Evolutionary conservation across 805 yeast genomes (phyloP).

Genomic region (Maudiozyma saulgeensis): DNA sequence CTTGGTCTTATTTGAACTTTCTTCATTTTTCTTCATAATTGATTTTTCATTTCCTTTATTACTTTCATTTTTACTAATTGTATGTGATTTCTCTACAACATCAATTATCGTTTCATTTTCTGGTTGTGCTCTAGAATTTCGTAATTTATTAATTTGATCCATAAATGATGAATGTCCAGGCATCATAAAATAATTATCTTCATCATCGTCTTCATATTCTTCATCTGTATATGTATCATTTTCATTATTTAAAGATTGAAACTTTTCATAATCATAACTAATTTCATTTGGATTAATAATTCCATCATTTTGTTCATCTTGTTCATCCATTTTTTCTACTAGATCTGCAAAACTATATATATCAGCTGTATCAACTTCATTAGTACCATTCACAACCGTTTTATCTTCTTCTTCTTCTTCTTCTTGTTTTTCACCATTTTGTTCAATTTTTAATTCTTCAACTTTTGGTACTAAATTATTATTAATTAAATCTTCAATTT

Average conservation of each 20-base stretch:
- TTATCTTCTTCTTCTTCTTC: background rate
- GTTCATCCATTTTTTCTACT: conserved; percentile 25
- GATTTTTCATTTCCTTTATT: conserved; percentile 1
- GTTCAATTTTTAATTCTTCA: conserved; percentile 7
- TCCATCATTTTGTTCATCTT: conserved; percentile 23
- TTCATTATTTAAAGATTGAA: conserved; percentile 8
- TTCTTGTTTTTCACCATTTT: background rate
- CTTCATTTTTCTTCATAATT: background rate
- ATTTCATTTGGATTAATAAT: conserved; percentile 12
- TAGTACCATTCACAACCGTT: background rate
- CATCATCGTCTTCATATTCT: conserved; percentile 13
- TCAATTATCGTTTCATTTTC: background rate
- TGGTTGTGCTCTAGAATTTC: conserved; percentile 3
- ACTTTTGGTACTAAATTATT: conserved; percentile 8
- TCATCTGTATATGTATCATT: conserved; percentile 14
- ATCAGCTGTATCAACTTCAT: conserved; percentile 15
- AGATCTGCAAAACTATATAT: conserved; percentile 28
- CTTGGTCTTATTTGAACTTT: background rate
- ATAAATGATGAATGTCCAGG: conserved; percentile 20
- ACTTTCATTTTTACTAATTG: background rate
- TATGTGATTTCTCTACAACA: background rate
- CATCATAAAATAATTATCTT: conserved; percentile 12
- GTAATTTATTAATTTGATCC: conserved; percentile 20
- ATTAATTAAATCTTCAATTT: conserved; percentile 10
- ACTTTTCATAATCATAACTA: conserved; percentile 18